Conservation (phyloP, 306 rosid species). For the Pterocarpus macrocarpus region DNA sequence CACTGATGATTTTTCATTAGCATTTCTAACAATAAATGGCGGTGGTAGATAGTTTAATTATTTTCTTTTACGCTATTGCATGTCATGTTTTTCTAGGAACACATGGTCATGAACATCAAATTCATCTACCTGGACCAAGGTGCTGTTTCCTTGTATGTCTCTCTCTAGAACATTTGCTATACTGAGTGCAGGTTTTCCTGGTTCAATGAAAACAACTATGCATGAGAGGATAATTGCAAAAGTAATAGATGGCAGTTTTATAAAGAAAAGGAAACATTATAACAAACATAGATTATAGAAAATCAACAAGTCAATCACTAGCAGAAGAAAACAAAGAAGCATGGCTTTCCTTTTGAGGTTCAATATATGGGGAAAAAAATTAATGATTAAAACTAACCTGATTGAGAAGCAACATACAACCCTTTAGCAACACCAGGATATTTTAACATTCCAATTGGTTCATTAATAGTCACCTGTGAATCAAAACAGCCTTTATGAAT, state of each 20-base stretch:
- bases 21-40: not conserved
- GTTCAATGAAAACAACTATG: constrained; percentile 40
- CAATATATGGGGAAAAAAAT: not conserved
- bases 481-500: constrained; percentile 37
- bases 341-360: constrained; percentile 23
- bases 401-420: constrained; percentile 56
- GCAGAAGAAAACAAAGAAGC: constrained; percentile 8
- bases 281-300: constrained; percentile 7
- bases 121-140: constrained; percentile 80
- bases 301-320: not conserved
- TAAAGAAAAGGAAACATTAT: constrained; percentile 25
- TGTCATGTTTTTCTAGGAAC: not conserved
- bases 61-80: not conserved
- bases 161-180: constrained; percentile 76
- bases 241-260: not conserved
- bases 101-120: not conserved
- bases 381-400: constrained; percentile 48
- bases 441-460: constrained; percentile 78
- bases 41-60: constrained; percentile 1
- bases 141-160: constrained; percentile 63
- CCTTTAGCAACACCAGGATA: constrained; percentile 83
- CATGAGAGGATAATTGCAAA: constrained; percentile 26
- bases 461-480: constrained; percentile 72
- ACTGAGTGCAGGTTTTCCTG: constrained; percentile 93
- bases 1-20: not conserved